Conservation (phyloP, 2,329 filamentous ascomycete species). For the Penicillium sp. region DNA sequence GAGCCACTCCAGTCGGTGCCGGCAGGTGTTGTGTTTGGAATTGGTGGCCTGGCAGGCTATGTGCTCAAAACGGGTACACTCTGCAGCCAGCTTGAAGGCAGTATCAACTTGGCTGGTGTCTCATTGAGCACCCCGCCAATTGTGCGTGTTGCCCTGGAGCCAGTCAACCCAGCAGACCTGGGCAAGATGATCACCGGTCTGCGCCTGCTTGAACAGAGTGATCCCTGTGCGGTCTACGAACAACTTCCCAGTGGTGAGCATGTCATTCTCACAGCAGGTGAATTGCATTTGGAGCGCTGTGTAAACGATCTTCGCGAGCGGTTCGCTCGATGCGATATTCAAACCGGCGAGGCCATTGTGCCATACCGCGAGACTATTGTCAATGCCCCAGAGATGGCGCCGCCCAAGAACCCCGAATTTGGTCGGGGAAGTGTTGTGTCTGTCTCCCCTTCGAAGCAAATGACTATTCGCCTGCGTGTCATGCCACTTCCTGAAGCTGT, state of each 20-base stretch:
- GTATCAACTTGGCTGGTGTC: conserved; percentile 85
- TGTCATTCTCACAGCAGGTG: conserved; percentile 87
- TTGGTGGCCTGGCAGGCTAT: conserved; percentile 83
- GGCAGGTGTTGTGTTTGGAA: conserved; percentile 91
- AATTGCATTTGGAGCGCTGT: conserved; percentile 89
- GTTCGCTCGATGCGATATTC: conserved; percentile 90
- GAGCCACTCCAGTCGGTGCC: conserved; percentile 79
- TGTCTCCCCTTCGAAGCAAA: conserved; percentile 77
- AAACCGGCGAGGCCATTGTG: conserved; percentile 88
- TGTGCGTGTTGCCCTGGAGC: conserved; percentile 92
- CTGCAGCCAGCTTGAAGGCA: conserved; percentile 78
- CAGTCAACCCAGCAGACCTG: conserved; percentile 79
- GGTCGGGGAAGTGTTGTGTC: conserved; percentile 74
- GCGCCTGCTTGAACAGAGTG: conserved; percentile 82
- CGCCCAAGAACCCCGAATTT: conserved; percentile 76
- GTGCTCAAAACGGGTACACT: conserved; percentile 95
- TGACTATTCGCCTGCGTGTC: conserved; percentile 70
- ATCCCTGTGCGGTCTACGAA: conserved; percentile 94
- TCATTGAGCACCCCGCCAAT: conserved; percentile 79
- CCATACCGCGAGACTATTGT: conserved; percentile 93
- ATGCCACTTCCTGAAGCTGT: conserved; percentile 71
- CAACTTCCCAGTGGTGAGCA: conserved; percentile 90
- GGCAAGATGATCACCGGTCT: conserved; percentile 92
- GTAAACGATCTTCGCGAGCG: conserved; percentile 87
- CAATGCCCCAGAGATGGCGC: conserved; percentile 82